Evolutionary conservation across 2,329 filamentous ascomycete genomes (phyloP).

Genomic region (Cytospora piceicola): DNA sequence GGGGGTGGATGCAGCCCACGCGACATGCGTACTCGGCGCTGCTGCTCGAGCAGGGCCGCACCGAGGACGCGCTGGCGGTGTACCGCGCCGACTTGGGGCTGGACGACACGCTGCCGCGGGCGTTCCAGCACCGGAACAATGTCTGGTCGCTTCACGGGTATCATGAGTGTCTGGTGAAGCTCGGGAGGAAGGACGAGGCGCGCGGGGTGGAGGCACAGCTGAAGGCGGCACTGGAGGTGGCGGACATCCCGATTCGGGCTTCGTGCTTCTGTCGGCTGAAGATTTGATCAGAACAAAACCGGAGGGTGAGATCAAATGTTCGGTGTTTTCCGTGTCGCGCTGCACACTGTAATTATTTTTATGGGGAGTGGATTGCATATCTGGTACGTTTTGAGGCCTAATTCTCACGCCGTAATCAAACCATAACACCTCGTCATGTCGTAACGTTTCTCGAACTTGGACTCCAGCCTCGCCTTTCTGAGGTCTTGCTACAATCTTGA

Average conservation of each 20-base stretch:
- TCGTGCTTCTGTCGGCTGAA: constrained; percentile 57
- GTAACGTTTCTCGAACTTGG: no score
- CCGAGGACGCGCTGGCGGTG: constrained; percentile 58
- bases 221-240: constrained; percentile 54
- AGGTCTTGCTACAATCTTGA: no score
- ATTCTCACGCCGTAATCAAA: no score
- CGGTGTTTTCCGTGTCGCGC: neutral
- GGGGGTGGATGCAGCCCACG: constrained; percentile 79
- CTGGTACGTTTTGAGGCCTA: no score
- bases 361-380: no score
- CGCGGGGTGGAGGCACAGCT: constrained; percentile 47
- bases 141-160: constrained; percentile 77
- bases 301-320: no score
- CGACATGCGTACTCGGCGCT: constrained; percentile 73
- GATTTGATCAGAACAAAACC: neutral
- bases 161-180: constrained; percentile 66
- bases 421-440: no score
- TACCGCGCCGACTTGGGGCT: constrained; percentile 67
- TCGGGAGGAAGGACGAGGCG: constrained; percentile 52
- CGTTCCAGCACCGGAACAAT: constrained; percentile 71
- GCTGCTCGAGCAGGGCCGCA: constrained; percentile 66
- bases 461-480: no score
- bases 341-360: no score
- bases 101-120: constrained; percentile 62
- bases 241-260: constrained; percentile 61